Evolutionary conservation across 257 asterid species (phyloP), one percentile per base, ranked within the genome.

Genomic region (Forsythia viridissima): DNA sequence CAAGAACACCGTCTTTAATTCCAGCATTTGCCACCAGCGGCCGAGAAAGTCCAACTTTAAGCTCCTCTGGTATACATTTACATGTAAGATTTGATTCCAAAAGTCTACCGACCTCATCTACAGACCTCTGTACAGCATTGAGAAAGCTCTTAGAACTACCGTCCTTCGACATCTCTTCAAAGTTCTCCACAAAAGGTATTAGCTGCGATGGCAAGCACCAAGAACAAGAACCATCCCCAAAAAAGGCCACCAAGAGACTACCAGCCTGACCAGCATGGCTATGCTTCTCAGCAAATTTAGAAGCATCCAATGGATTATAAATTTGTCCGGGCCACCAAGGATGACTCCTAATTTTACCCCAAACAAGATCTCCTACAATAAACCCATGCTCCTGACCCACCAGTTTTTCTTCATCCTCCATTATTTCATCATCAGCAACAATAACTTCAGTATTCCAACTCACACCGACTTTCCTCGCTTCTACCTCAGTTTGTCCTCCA

Each of bases 311-410:
- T 11, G 90, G 72, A 71, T 93, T 94, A 65, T 90, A 91, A 40
- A 96, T 77, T 81, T 91, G 93, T 4, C 97, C 98, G 0, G 99
- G 99, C 97, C 97, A 96, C 98, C 98, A 93, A 0, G 97, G 96
- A 77, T 93, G 94, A 70, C 89, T 80, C 85, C 81, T 93, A 10
- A 92, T 82, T 85, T 93, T 93, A 5, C 92, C 97, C 99, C 99
- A 96, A 4, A 96, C 98, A 36, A 93, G 79, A 73, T 96, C 99
- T 48, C 99, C 99, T 2, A 85, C 96, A 16, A 80, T 80, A 81
- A 87, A 93, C 4, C 15, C 86, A 16, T 80, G 80, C 43, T 82
- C 73, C 44, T 39, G 18, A 37, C 69, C 79, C 79, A 75, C 84
- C 80, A 52, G 15, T 78, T 46, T 81, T 75, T 77, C 83, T 41